Evolutionary conservation across 129 eudicot genomes (phyloP).

Genomic region (Centella asiatica): DNA sequence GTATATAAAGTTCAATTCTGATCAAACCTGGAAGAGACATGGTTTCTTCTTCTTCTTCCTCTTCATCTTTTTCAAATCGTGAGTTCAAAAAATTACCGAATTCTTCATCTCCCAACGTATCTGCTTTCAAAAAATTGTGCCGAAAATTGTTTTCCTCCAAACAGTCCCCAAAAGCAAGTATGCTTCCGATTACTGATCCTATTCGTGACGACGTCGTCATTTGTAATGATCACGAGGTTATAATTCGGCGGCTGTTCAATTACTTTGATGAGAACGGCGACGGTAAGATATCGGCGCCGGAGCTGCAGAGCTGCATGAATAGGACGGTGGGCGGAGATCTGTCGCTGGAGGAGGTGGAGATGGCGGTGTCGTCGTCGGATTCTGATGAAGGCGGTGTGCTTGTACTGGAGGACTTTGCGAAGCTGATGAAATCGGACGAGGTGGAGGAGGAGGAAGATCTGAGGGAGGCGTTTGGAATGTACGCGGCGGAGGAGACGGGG

Average conservation of each 20-base stretch:
- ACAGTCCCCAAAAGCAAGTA: no score
- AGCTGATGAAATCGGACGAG: background rate
- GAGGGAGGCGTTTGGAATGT: slow-evolving; percentile 4
- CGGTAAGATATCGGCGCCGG: background rate
- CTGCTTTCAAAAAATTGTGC: no score
- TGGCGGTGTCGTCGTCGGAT: slow-evolving; percentile 3
- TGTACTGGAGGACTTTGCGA: slow-evolving; percentile 2
- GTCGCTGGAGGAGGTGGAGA: background rate
- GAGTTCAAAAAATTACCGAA: no score
- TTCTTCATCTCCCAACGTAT: no score
- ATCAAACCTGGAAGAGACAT: no score
- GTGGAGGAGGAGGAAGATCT: slow-evolving; percentile 5
- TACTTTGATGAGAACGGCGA: slow-evolving; percentile 7
- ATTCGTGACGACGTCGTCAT: no score
- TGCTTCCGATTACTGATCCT: no score
- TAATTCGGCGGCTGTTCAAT: slow-evolving; percentile 2
- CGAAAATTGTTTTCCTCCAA: no score
- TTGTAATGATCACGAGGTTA: background rate
- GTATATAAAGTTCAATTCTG: no score
- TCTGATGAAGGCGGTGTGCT: background rate
- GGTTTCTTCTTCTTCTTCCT: no score
- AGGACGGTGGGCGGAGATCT: background rate
- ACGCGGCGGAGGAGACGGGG: slow-evolving; percentile 8
- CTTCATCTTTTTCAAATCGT: no score
- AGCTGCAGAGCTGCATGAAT: background rate